Percentiles rank a stretch among this genome's conserved stretches.
Evolutionary conservation across 495 filamentous ascomycete genomes (phyloP).

Genomic region (Cenococcum geophilum): DNA sequence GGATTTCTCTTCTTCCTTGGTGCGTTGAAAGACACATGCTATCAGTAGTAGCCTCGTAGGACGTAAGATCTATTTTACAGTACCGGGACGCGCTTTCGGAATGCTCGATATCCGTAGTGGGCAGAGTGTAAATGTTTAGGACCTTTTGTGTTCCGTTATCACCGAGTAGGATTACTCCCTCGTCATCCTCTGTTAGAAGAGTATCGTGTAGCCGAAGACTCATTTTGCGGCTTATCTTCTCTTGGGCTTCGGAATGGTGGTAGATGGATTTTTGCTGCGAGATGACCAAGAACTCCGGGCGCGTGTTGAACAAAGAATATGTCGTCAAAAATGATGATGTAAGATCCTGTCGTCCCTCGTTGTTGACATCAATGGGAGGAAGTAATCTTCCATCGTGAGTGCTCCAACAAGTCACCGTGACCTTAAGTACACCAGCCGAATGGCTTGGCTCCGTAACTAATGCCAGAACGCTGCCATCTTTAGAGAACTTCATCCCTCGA

Average conservation of each 20-base stretch:
- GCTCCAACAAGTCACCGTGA: background rate
- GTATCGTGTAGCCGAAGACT: background rate
- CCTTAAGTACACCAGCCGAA: background rate
- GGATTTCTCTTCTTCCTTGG: background rate
- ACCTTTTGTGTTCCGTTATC: background rate
- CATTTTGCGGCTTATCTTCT: background rate
- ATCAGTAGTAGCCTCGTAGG: background rate
- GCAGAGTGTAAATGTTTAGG: background rate
- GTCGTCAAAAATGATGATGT: background rate
- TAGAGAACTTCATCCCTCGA: background rate
- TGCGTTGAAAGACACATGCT: background rate
- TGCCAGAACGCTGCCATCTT: background rate
- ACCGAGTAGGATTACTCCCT: background rate
- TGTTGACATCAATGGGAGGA: background rate
- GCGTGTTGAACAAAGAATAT: background rate
- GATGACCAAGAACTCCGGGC: background rate
- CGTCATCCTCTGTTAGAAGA: background rate
- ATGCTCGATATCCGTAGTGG: background rate
- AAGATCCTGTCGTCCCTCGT: background rate
- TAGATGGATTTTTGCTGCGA: background rate
- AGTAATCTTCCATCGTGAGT: background rate
- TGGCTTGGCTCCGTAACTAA: background rate
- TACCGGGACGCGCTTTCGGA: background rate
- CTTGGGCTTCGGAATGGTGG: background rate
- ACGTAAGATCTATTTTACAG: background rate